phyloP scores from a whole-genome alignment of 805 yeast species.

The Nakazawaea populi region DNA sequence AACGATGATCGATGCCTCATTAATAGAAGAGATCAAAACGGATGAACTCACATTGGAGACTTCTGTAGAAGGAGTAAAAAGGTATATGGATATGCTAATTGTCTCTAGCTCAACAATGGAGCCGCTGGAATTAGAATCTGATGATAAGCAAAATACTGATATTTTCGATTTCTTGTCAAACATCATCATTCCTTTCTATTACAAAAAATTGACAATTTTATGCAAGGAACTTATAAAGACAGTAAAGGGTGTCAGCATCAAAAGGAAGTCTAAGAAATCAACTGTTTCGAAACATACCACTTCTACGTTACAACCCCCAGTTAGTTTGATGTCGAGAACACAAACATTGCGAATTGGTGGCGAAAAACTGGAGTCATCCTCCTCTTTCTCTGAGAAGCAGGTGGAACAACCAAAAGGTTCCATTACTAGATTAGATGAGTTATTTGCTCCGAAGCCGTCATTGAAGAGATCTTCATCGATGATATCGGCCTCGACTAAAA shows the following conservation, averaged over 20 bases:
- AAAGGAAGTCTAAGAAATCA: background rate
- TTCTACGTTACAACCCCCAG: background rate
- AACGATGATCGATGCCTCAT: constrained; percentile 1
- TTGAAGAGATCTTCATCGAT: constrained; percentile 7
- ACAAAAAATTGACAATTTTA: constrained; percentile 3
- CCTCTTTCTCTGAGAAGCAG: background rate
- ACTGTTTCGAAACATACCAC: background rate
- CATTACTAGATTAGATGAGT: constrained; percentile 6
- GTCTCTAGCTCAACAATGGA: background rate
- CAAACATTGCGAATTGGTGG: background rate
- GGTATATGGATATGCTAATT: constrained; percentile 9
- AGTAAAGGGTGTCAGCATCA: constrained; percentile 10
- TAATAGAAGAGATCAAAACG: background rate
- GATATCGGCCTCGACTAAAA: constrained; percentile 5
- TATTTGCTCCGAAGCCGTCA: constrained; percentile 1
- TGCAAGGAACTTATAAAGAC: constrained; percentile 10
- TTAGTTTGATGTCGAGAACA: background rate
- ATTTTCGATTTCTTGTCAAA: constrained; percentile 8
- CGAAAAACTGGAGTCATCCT: background rate
- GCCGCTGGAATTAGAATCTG: background rate
- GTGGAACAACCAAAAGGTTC: background rate
- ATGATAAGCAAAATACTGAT: background rate
- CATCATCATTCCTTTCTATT: constrained; percentile 10
- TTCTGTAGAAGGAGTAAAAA: constrained; percentile 1
- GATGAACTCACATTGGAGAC: background rate